Evolutionary conservation across 2,329 filamentous ascomycete species (phyloP).

Genomic region (Hirsutella minnesotensis): DNA sequence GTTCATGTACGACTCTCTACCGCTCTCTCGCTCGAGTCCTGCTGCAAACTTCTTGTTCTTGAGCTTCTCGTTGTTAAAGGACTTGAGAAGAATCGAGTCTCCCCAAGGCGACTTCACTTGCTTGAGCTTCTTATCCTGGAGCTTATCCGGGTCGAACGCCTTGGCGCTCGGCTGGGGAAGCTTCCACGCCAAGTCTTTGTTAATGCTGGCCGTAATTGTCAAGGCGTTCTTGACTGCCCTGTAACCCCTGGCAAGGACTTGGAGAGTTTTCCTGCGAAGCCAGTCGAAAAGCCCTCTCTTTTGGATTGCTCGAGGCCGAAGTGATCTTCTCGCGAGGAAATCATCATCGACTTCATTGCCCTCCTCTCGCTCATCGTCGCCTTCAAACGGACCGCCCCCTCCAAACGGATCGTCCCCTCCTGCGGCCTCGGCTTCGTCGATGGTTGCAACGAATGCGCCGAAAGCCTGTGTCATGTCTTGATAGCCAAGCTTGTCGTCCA

Average conservation of each 20-base stretch:
- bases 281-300: background rate
- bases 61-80: conserved; percentile 7
- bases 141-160: background rate
- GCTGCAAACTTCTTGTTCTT: conserved; percentile 3
- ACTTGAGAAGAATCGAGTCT: conserved; percentile 15
- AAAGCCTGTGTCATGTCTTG: background rate
- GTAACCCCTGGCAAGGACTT: background rate
- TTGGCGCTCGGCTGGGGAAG: conserved; percentile 7
- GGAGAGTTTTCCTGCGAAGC: background rate
- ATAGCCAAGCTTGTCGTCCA: conserved; percentile 14
- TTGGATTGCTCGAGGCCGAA: background rate
- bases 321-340: background rate
- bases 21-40: background rate
- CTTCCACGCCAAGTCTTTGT: conserved; percentile 8
- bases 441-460: background rate
- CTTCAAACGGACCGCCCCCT: no score
- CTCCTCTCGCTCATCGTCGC: no score
- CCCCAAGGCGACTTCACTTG: conserved; percentile 16
- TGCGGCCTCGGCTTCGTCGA: background rate
- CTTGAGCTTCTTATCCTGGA: conserved; percentile 10
- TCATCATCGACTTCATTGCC: background rate
- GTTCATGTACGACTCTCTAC: conserved; percentile 10
- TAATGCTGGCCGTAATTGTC: conserved; percentile 7
- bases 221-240: conserved; percentile 2
- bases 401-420: background rate